Evolutionary conservation across 1,284 basidiomycete genomes (phyloP).

Genomic region (Cryptococcus amylolentus): DNA sequence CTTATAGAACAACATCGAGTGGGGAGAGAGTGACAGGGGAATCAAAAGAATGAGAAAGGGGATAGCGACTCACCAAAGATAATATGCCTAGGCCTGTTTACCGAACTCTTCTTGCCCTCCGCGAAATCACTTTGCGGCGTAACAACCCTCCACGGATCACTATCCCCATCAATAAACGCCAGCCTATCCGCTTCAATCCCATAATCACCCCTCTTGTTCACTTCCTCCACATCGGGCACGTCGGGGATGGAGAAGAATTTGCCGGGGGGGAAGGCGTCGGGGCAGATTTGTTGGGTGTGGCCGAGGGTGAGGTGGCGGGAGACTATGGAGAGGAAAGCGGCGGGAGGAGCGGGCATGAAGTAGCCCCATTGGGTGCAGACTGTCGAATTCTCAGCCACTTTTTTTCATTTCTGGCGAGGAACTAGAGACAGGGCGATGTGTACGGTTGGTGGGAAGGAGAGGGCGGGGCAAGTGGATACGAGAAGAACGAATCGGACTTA

Average conservation of each 20-base stretch:
- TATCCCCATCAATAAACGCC: constrained; percentile 62
- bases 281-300: constrained; percentile 76
- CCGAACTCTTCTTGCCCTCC: constrained; percentile 64
- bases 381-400: constrained; percentile 7
- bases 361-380: constrained; percentile 91
- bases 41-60: not conserved
- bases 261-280: constrained; percentile 76
- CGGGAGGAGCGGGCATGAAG: constrained; percentile 55
- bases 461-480: not conserved
- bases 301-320: constrained; percentile 67
- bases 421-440: not conserved
- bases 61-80: constrained; percentile 64
- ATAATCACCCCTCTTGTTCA: constrained; percentile 76
- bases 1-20: no score
- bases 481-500: constrained; percentile 7
- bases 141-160: constrained; percentile 82
- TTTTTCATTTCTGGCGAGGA: no score
- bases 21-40: no score
- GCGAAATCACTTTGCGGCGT: constrained; percentile 81
- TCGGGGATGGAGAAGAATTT: constrained; percentile 66
- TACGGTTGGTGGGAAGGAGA: not conserved
- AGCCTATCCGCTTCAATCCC: constrained; percentile 69
- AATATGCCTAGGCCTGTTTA: constrained; percentile 74
- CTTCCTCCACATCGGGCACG: constrained; percentile 70
- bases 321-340: constrained; percentile 9